These are phyloP conservation scores for Coemansia linderi DNA, from an alignment of 371 early-diverging fungal species.

Conservation along the genomic window DNA sequence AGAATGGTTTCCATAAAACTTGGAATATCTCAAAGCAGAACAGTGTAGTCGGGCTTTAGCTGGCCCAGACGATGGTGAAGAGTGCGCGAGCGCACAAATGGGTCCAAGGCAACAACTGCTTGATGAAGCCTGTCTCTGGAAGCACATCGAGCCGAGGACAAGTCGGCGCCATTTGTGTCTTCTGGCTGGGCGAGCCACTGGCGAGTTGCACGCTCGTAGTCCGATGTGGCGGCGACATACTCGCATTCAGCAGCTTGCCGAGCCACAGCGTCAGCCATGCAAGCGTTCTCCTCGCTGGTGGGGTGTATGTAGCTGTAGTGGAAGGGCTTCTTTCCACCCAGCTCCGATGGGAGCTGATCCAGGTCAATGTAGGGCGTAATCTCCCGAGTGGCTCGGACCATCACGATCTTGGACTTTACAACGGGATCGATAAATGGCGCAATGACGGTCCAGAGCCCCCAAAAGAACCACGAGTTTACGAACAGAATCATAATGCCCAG, in stretches of 20 bases:
- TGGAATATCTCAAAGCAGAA: slow-evolving; percentile 1
- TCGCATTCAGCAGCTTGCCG: slow-evolving; percentile 16
- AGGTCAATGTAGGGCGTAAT: slow-evolving; percentile 63
- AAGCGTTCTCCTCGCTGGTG: slow-evolving; percentile 27
- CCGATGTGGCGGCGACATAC: slow-evolving; percentile 12
- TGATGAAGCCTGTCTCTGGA: slow-evolving; percentile 15
- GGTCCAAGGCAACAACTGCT: slow-evolving; percentile 26
- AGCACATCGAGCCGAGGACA: neutral
- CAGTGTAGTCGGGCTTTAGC: slow-evolving; percentile 16
- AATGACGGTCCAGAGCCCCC: slow-evolving; percentile 75
- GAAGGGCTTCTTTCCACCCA: slow-evolving; percentile 51
- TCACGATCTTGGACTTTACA: slow-evolving; percentile 81
- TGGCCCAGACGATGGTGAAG: slow-evolving; percentile 44
- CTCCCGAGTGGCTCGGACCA: slow-evolving; percentile 65
- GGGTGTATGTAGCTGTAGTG: slow-evolving; percentile 49
- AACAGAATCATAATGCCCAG: slow-evolving; percentile 77
- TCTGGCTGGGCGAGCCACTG: slow-evolving; percentile 30
- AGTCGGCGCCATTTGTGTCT: neutral
- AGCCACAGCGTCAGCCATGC: slow-evolving; percentile 42
- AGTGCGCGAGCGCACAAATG: slow-evolving; percentile 46
- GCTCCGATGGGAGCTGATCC: slow-evolving; percentile 46
- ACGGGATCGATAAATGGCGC: slow-evolving; percentile 85
- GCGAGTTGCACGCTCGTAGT: slow-evolving; percentile 34
- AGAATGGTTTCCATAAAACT: neutral
- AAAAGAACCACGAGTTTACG: slow-evolving; percentile 81